Evolutionary conservation across 169 alveolate genomes (phyloP), one percentile per base, ranked within the genome.

Genomic region (Babesia sp.): DNA sequence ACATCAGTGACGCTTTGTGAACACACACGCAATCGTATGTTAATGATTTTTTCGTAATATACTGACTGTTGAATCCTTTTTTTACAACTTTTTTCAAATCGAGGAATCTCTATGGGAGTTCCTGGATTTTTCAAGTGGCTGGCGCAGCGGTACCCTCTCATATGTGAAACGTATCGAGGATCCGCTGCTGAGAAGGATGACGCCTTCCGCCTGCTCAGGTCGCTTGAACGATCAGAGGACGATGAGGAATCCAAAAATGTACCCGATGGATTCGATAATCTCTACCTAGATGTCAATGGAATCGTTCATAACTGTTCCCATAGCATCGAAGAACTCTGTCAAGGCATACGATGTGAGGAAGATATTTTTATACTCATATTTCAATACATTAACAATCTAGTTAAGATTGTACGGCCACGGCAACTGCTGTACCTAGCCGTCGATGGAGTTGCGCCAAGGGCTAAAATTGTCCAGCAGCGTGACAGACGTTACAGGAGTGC

Each of bases 381-480:
- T 67, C 89, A 84, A 45, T 94, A 94, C 76, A 94, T 96, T 33
- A 97, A 93, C 73, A 91, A 92, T 84, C 67, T 96, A 44, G 94
- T 97, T 39, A 94, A 93, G 70, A 83, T 94, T 51, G 93, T 92
- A 8, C 89, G 92, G 53, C 99, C 98, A 12, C 87, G 84, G 71
- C 91, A 90, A 63, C 66, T 97, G 55, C 86, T 96, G 14, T 95
- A 95, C 74, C 78, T 97, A 42, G 98, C 99, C 3, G 91, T 95
- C 16, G 99, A 97, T 83, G 99, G 99, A 0, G 99, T 97, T n/a
- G 98, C 99, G 31, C 99, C 99, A n/a, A 91, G 97, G 76, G 98
- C 98, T 2, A 97, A 97, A 90, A 95, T 97, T 95, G 95, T 94
- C 87, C 95, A 96, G 70, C 95, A 97, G 69, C 90, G 99, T 73